phyloP scores from a whole-genome alignment of 163 green algal genomes.

The Trebouxiophyceae sp. region DNA sequence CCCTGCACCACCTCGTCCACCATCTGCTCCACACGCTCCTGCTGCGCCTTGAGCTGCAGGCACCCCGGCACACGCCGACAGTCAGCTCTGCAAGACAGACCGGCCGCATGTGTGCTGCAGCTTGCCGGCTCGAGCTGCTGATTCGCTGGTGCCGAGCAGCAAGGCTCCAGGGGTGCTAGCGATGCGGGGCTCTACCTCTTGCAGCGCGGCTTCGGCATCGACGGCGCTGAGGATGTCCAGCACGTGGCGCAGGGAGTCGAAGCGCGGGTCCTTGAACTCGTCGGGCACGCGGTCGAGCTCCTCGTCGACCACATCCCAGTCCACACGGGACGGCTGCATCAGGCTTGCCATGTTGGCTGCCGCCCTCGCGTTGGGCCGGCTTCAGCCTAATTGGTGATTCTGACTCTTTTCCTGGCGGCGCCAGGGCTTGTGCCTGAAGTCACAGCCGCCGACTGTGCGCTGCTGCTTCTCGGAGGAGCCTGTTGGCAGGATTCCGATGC shows the following conservation, averaged over 20 bases:
- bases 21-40: conserved; percentile 52
- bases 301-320: conserved; percentile 65
- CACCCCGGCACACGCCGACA: neutral
- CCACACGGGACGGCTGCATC: conserved; percentile 19
- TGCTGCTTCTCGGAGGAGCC: no score
- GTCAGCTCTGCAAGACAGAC: neutral
- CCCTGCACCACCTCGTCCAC: conserved; percentile 74
- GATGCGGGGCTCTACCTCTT: no score
- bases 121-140: no score
- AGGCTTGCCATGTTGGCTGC: neutral
- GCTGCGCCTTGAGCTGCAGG: conserved; percentile 53
- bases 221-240: conserved; percentile 63
- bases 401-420: no score
- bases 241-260: conserved; percentile 72
- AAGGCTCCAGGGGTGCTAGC: no score
- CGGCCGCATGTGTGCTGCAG: no score
- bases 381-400: no score
- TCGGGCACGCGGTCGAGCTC: conserved; percentile 38
- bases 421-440: no score
- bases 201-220: conserved; percentile 47
- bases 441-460: no score
- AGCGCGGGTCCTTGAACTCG: conserved; percentile 58
- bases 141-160: no score
- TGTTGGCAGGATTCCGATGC: no score
- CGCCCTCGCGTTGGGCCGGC: no score